These are phyloP conservation scores for Linum trigynum DNA, from an alignment of 345 rosid species.

Conservation along the genomic window DNA sequence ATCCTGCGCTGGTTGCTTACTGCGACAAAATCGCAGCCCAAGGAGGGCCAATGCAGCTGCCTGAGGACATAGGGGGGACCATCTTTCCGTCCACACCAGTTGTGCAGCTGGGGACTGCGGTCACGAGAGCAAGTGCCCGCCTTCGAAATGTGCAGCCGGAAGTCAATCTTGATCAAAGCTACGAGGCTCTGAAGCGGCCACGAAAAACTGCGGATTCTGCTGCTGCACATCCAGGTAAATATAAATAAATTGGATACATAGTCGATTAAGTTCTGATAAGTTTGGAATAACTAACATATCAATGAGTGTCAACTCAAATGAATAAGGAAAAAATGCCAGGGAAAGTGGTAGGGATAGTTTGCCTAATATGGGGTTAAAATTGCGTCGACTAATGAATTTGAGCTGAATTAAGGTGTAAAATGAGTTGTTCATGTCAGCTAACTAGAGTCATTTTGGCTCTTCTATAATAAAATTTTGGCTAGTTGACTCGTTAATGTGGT, in stretches of 20 bases:
- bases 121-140: constrained; percentile 85
- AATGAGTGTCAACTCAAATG: not conserved
- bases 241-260: not conserved
- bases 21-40: constrained; percentile 84
- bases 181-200: constrained; percentile 66
- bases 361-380: too few relatives aligned
- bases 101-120: constrained; percentile 55
- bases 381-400: too few relatives aligned
- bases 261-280: not conserved
- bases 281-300: not conserved
- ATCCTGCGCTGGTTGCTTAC: constrained; percentile 68
- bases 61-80: constrained; percentile 64
- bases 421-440: too few relatives aligned
- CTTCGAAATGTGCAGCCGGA: constrained; percentile 89
- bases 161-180: constrained; percentile 59
- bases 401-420: too few relatives aligned
- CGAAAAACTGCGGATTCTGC: constrained; percentile 47
- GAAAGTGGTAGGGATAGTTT: too few relatives aligned
- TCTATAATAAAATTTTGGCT: too few relatives aligned
- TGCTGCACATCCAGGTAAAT: constrained; percentile 45
- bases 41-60: constrained; percentile 76
- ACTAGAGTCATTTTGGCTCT: too few relatives aligned
- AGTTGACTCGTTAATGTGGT: too few relatives aligned
- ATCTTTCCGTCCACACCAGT: constrained; percentile 59
- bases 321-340: not conserved